Base-by-base conservation (phyloP, 768 basidiomycete species). In the Cystofilobasidium capitatum region DNA sequence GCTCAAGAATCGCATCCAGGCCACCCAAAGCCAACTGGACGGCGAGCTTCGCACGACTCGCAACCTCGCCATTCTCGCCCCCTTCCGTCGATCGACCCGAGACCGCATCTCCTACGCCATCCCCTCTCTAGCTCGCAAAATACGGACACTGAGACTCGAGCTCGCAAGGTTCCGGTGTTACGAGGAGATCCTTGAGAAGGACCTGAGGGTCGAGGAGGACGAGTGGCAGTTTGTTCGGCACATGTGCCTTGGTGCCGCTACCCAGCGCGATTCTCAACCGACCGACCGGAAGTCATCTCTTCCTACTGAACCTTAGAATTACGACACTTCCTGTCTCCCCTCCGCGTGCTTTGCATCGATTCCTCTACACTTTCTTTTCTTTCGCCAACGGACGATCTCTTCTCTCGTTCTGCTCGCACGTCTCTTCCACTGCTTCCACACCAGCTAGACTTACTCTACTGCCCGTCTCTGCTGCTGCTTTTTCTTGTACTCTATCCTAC, bases 61-160 rank as follows among this genome's bases (percentile, higher is more conserved):
- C 47, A 94, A 93, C 72, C 81, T 97, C 26, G 86, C 86, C 1
- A 83, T 88, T 49, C 81, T 97, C 44, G 87, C 89, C 20, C 93
- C 96, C 3, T 93, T 98, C 76, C 89, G 87, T 73, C 84, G 84
- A 58, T 80, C 85, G 12, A 92, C 92, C 4, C 84, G 92, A 57
- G 88, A 90, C 70, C 83, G 86, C 54, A 81, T 99, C 33, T 78
- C 83, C 29, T 72, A 78, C 29, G 81, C 85, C 3, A 79, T 92
- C 22, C 84, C 85, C 71, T 79, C 77, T 22, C 79, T 87, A 16
- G 83, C 87, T 10, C 85, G 83, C 73, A 82, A 83, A 45, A 78
- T 98, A 58, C 83, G 82, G 72, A 80, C 81, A 70, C 78, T 85
- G 58, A 84, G 90, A 57, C 78, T 94, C 61, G 84, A 88, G 8